Evolutionary conservation across 2,329 filamentous ascomycete species (phyloP).

Genomic region (Colletotrichum tamarilloi): DNA sequence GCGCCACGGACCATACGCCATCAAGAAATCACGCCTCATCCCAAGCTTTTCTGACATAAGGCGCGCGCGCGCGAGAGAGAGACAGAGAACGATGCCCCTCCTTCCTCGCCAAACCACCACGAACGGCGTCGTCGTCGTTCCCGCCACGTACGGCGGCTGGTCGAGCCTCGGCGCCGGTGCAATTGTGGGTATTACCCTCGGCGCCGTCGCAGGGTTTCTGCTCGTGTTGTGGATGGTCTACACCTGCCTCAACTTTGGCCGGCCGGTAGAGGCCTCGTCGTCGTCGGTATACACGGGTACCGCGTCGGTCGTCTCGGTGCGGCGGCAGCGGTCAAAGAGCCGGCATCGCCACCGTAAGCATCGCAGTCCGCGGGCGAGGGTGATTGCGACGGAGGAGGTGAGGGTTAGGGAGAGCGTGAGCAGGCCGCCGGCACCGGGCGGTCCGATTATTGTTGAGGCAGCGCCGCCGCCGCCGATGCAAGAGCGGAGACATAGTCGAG

Average conservation of each 20-base stretch:
- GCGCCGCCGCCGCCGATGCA: slow-evolving; percentile 37
- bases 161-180: slow-evolving; percentile 52
- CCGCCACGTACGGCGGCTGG: slow-evolving; percentile 47
- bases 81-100: slow-evolving; percentile 13
- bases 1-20: neutral
- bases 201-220: slow-evolving; percentile 61
- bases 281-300: slow-evolving; percentile 38
- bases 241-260: slow-evolving; percentile 57
- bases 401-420: slow-evolving; percentile 38
- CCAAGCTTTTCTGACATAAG: neutral
- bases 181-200: slow-evolving; percentile 57
- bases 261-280: slow-evolving; percentile 40
- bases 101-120: slow-evolving; percentile 29
- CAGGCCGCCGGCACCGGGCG: slow-evolving; percentile 2
- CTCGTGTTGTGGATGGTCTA: slow-evolving; percentile 64
- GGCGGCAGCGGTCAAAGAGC: slow-evolving; percentile 28
- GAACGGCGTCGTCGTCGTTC: slow-evolving; percentile 45
- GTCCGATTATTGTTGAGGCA: slow-evolving; percentile 42
- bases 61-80: neutral
- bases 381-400: slow-evolving; percentile 44
- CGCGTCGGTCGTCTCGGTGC: slow-evolving; percentile 38
- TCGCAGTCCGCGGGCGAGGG: slow-evolving; percentile 34
- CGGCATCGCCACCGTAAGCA: slow-evolving; percentile 26
- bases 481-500: slow-evolving; percentile 35
- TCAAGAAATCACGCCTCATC: neutral